phyloP scores from a whole-genome alignment of 768 basidiomycete species.

The Xerocomellus intermedius region DNA sequence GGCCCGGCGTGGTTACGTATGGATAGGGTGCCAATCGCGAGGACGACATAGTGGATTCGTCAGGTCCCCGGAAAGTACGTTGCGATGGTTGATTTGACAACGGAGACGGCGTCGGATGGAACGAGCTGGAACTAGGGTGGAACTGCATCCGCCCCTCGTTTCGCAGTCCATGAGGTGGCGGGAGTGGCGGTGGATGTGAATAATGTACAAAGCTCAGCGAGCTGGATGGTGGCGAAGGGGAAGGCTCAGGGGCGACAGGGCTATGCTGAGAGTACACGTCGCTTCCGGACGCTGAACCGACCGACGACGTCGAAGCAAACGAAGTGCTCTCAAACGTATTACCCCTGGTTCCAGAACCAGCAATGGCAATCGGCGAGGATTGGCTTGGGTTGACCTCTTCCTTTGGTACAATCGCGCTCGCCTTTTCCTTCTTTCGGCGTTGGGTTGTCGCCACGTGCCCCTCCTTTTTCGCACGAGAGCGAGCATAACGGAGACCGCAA shows the following conservation, averaged over 20 bases:
- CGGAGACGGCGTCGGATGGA: conserved; percentile 47
- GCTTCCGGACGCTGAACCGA: conserved; percentile 56
- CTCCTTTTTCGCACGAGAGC: conserved; percentile 86
- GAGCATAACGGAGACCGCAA: conserved; percentile 83
- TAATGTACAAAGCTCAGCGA: conserved; percentile 61
- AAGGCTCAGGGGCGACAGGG: conserved; percentile 43
- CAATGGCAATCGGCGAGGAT: conserved; percentile 39
- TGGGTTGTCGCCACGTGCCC: conserved; percentile 51
- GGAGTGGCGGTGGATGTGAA: conserved; percentile 35
- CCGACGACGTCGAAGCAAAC: conserved; percentile 44
- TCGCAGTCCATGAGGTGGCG: conserved; percentile 35
- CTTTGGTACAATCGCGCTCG: conserved; percentile 25
- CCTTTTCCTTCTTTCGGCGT: conserved; percentile 64
- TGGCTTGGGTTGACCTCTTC: conserved; percentile 28
- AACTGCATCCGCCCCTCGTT: conserved; percentile 31
- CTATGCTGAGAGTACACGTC: conserved; percentile 53
- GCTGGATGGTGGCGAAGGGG: conserved; percentile 65
- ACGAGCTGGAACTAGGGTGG: conserved; percentile 20
- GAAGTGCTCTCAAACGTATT: conserved; percentile 49
- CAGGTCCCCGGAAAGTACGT: conserved; percentile 37
- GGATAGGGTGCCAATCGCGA: conserved; percentile 35
- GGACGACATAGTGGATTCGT: conserved; percentile 37
- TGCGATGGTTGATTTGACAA: conserved; percentile 28
- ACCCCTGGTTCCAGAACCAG: conserved; percentile 48
- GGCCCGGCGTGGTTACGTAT: conserved; percentile 40